Conservation (phyloP, 176 grass and related monocot species). For the Cocos nucifera region DNA sequence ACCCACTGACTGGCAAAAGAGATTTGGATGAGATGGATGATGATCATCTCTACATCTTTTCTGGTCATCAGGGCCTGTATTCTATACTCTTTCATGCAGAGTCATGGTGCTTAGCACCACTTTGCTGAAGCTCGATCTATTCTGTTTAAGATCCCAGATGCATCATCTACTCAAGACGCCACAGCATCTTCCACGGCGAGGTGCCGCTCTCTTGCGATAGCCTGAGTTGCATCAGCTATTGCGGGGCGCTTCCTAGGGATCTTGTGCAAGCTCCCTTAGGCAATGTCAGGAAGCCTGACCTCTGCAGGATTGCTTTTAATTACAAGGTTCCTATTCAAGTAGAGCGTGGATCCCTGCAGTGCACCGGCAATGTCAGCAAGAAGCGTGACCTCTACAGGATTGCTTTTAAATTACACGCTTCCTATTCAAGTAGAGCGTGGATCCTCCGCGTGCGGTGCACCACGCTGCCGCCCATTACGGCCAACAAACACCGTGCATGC, state of each 20-base stretch:
- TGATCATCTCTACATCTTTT: too few relatives aligned
- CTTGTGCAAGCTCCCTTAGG: constrained; percentile 47
- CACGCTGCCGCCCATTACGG: too few relatives aligned
- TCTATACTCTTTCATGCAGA: constrained; percentile 29
- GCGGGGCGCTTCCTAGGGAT: constrained; percentile 68
- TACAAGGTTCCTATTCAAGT: too few relatives aligned
- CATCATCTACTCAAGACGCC: constrained; percentile 29
- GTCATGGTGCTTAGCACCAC: constrained; percentile 69
- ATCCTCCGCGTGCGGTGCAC: too few relatives aligned
- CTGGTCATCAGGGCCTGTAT: not conserved
- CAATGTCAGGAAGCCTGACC: too few relatives aligned
- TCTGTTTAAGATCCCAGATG: constrained; percentile 43
- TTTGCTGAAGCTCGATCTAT: constrained; percentile 61
- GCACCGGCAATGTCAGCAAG: constrained; percentile 28
- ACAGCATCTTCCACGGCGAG: constrained; percentile 31
- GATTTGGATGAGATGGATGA: too few relatives aligned
- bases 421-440: too few relatives aligned
- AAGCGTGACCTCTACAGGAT: too few relatives aligned
- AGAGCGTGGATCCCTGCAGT: too few relatives aligned
- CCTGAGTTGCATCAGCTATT: constrained; percentile 58
- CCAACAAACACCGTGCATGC: too few relatives aligned
- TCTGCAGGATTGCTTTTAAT: too few relatives aligned
- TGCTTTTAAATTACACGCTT: not conserved
- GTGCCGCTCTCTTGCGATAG: constrained; percentile 48
- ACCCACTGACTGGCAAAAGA: too few relatives aligned